Evolutionary conservation across 495 filamentous ascomycete genomes (phyloP), one percentile per base, ranked within the genome.

Genomic region (Peziza echinospora): DNA sequence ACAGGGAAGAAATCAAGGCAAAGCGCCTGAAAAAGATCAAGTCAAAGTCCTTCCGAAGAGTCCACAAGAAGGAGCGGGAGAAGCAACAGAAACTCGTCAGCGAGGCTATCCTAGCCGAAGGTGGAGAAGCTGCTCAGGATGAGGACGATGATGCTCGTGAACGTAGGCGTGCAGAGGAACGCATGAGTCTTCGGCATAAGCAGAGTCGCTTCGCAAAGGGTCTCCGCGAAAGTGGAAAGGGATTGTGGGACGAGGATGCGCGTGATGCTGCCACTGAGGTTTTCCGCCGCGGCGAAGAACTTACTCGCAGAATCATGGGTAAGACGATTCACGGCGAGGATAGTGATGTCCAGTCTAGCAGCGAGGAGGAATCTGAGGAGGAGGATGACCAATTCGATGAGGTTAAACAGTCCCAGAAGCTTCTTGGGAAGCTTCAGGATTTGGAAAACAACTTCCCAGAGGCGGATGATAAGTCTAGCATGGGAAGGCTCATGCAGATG

Each of bases 11-110:
- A 60, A 72, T 78, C 0, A 76, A 83, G 45, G 72, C 84, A 3
- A 93, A 87, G 63, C 77, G 89, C 2, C 80, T 97, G 61, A 93
- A 93, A 62, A 96, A 94, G 66, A 97, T 97, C 60, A 97, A 97
- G 67, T 85, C 79, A 54, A 96, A 93, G 57, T 72, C 84, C 0
- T 97, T 86, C 57, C 78, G 84, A 16, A 76, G 85, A 44, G 77
- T 96, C 21, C 91, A 94, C 59, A 77, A 89, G 26, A 93, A 82
- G 54, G 82, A 93, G 54, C 71, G 76, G 10, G 76, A 80, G 49
- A 68, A 82, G 44, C 72, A 73, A n/a, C n/a, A n/a, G n/a, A n/a
- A n/a, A n/a, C n/a, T n/a, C n/a, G 76, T 84, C 45, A 68, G 71
- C 22, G 75, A 83, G 37, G 75, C 75, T 23, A 64, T 87, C 37